These are phyloP conservation scores for Curvularia sp. DNA, from an alignment of 2,329 filamentous ascomycete species.

Conservation along the genomic window DNA sequence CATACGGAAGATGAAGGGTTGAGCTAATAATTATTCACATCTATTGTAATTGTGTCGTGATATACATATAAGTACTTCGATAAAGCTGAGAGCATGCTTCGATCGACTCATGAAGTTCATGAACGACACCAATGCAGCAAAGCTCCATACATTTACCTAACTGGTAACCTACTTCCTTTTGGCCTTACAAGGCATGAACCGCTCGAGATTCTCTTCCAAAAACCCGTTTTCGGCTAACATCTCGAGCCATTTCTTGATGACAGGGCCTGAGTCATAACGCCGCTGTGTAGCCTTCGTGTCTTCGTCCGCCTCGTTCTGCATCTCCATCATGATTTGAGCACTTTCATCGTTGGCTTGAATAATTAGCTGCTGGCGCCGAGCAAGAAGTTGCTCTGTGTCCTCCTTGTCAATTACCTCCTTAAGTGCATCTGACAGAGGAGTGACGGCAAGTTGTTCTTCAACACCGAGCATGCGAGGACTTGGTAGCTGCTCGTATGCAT, in stretches of 20 bases:
- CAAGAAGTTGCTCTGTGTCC: constrained; percentile 28
- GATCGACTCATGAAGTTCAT: background rate
- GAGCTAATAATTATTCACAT: background rate
- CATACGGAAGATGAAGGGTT: background rate
- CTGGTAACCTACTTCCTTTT: constrained; percentile 2
- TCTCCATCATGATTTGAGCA: constrained; percentile 57
- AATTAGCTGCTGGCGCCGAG: constrained; percentile 24
- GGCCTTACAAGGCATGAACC: constrained; percentile 25
- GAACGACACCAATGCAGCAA: background rate
- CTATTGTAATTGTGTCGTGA: background rate
- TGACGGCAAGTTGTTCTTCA: constrained; percentile 22
- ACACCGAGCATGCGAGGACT: constrained; percentile 27
- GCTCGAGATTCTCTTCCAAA: constrained; percentile 51
- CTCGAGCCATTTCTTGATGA: constrained; percentile 72
- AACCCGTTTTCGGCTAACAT: constrained; percentile 71
- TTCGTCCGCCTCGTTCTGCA: constrained; percentile 56
- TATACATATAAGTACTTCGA: background rate
- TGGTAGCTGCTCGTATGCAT: constrained; percentile 34
- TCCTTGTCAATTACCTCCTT: constrained; percentile 30
- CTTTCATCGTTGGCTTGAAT: constrained; percentile 42
- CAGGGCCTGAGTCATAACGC: constrained; percentile 72
- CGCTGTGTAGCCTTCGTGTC: constrained; percentile 62
- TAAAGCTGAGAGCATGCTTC: background rate
- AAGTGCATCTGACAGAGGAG: constrained; percentile 22
- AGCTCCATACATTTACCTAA: background rate